Conservation (phyloP, 768 basidiomycete species). For the Rhodotorula kratochvilovae region DNA sequence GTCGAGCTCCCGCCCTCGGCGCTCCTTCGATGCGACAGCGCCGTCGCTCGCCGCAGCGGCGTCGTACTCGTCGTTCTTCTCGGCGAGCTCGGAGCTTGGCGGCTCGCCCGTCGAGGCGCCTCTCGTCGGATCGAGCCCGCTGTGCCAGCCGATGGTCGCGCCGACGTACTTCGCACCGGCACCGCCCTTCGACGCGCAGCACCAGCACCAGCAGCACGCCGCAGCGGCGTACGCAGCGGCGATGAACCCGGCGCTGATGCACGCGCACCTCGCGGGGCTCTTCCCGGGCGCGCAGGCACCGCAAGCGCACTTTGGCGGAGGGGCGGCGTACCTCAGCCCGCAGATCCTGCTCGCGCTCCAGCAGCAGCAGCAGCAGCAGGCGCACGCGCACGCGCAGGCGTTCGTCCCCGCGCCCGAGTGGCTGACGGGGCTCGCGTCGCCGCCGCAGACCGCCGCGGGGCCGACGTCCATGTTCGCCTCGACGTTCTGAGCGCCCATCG, state of each 20-base stretch:
- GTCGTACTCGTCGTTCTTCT: background rate
- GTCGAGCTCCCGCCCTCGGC: background rate
- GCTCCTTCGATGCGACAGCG: background rate
- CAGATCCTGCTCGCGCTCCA: constrained; percentile 14
- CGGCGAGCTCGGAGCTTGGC: no score
- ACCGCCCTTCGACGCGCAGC: background rate
- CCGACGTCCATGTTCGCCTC: background rate
- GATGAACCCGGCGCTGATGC: background rate
- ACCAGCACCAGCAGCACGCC: no score
- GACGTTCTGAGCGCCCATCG: background rate
- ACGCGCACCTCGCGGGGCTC: background rate
- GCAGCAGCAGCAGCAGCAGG: constrained; percentile 11
- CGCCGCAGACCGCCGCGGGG: constrained; percentile 10
- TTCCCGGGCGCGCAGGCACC: background rate
- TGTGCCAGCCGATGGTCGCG: no score
- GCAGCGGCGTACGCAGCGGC: background rate
- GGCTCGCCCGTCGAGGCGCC: background rate
- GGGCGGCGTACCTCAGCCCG: constrained; percentile 17
- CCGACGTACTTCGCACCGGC: no score
- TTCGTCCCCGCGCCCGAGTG: constrained; percentile 2
- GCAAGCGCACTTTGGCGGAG: background rate
- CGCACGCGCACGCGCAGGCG: background rate
- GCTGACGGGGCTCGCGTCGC: constrained; percentile 1
- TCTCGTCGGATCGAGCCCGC: background rate
- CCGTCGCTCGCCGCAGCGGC: background rate